phyloP scores from a whole-genome alignment of 257 asterid species.

The Mitragyna speciosa region DNA sequence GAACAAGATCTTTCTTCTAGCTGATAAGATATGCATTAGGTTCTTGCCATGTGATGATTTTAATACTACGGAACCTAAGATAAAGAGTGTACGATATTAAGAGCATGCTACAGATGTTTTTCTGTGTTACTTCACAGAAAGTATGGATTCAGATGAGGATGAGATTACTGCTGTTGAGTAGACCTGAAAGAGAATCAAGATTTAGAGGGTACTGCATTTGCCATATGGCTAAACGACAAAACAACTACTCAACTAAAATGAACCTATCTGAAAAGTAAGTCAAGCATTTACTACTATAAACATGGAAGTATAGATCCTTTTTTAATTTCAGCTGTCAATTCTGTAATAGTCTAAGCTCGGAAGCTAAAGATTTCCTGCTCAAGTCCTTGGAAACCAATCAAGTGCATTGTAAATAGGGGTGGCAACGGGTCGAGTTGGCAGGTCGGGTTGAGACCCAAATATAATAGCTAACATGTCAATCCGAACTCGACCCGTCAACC shows the following conservation, averaged over 20 bases:
- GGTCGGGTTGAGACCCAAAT: too few relatives aligned
- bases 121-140: not conserved
- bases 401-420: conserved; percentile 24
- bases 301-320: not conserved
- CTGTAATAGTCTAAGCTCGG: not conserved
- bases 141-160: not conserved
- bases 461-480: too few relatives aligned
- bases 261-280: not conserved
- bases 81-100: too few relatives aligned
- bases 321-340: conserved; percentile 4
- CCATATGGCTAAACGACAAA: not conserved
- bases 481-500: too few relatives aligned
- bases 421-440: too few relatives aligned
- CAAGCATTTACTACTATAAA: not conserved
- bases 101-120: not conserved
- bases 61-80: not conserved
- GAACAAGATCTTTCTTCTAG: not conserved
- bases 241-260: not conserved
- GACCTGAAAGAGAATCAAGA: not conserved
- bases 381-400: conserved; percentile 23
- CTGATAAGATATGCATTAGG: not conserved
- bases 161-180: not conserved
- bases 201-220: not conserved
- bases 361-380: not conserved
- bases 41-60: not conserved